Evolutionary conservation across 306 rosid genomes (phyloP).

Genomic region (Fragaria nilgerrensis): DNA sequence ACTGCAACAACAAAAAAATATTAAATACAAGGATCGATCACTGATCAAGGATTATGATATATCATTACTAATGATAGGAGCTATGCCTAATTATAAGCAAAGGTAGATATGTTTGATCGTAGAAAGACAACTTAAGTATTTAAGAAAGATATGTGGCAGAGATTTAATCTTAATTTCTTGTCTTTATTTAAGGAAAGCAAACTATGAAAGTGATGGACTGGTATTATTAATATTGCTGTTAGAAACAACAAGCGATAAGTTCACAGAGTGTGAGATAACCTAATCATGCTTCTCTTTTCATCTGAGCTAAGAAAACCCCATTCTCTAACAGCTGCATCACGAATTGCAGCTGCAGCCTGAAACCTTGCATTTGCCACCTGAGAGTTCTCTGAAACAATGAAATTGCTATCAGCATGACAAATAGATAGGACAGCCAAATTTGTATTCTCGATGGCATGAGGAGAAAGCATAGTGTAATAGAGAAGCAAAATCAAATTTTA

Average conservation of each 20-base stretch:
- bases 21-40: conserved; percentile 26
- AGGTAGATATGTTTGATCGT: not conserved
- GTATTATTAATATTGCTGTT: not conserved
- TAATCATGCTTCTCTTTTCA: conserved; percentile 72
- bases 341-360: conserved; percentile 90
- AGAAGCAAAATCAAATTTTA: not conserved
- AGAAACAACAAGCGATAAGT: not conserved
- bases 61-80: not conserved
- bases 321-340: conserved; percentile 93
- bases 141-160: not conserved
- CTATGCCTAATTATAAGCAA: not conserved
- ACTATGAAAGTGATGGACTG: not conserved
- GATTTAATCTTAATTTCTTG: not conserved
- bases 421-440: not conserved
- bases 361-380: conserved; percentile 77
- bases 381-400: conserved; percentile 68
- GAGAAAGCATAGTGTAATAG: not conserved
- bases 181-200: not conserved
- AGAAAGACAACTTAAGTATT: not conserved
- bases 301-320: conserved; percentile 75
- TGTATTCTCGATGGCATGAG: not conserved
- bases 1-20: conserved; percentile 52
- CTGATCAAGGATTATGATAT: not conserved
- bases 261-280: conserved; percentile 36
- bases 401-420: conserved; percentile 30